Evolutionary conservation across 352 stramenopile species (phyloP).

Genomic region (Phytophthora hibernalis): DNA sequence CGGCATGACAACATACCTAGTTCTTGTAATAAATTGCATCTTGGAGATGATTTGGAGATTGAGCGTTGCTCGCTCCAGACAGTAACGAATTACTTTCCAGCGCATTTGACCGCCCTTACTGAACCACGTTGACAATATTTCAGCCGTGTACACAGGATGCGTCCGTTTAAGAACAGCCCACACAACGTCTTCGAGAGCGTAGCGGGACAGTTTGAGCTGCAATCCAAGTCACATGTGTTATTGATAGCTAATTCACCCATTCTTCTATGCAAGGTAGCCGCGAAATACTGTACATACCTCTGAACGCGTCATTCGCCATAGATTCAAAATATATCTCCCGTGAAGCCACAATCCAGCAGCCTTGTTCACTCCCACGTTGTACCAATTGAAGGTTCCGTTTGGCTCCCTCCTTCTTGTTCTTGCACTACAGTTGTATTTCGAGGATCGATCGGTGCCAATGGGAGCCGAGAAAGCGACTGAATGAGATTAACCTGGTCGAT

Average conservation of each 20-base stretch:
- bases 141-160: conserved; percentile 64
- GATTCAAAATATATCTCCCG: conserved; percentile 91
- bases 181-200: conserved; percentile 84
- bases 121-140: conserved; percentile 74
- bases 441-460: conserved; percentile 56
- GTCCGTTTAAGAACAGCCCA: conserved; percentile 68
- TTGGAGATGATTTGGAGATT: conserved; percentile 83
- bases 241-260: not conserved
- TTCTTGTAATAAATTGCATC: conserved; percentile 88
- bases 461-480: conserved; percentile 69
- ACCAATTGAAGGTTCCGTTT: conserved; percentile 65
- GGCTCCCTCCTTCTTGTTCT: conserved; percentile 32
- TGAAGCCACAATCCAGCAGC: conserved; percentile 90
- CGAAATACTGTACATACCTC: conserved; percentile 52
- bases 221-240: not conserved
- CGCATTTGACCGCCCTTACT: conserved; percentile 38
- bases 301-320: conserved; percentile 91
- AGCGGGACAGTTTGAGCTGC: conserved; percentile 85
- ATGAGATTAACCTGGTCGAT: conserved; percentile 70
- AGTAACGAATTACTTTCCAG: conserved; percentile 69
- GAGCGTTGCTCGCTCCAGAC: conserved; percentile 49
- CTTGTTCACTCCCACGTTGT: conserved; percentile 81
- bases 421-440: conserved; percentile 46
- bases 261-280: conserved; percentile 1
- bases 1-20: conserved; percentile 47